Percentiles rank a stretch among this genome's conserved stretches.
phyloP scores from a whole-genome alignment of 2,329 filamentous ascomycete genomes.

The Fusarium pseudocircinatum region DNA sequence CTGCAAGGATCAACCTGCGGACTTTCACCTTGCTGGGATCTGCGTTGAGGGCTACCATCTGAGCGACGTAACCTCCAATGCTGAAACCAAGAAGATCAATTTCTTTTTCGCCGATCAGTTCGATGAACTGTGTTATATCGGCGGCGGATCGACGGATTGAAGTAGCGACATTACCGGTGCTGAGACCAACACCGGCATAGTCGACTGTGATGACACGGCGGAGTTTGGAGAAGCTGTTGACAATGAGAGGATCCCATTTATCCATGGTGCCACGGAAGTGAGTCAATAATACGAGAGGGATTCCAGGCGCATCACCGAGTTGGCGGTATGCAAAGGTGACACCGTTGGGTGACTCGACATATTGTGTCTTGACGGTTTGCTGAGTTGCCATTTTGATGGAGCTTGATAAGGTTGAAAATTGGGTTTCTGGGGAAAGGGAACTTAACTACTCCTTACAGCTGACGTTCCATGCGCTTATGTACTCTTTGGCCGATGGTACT shows the following conservation, averaged over 20 bases:
- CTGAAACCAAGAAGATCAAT: neutral
- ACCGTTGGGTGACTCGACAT: neutral
- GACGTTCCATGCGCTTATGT: rapidly evolving
- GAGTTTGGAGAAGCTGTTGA: neutral
- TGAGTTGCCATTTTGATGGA: neutral
- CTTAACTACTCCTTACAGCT: rapidly evolving
- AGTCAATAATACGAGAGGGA: neutral
- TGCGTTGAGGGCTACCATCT: neutral
- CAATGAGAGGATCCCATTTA: conserved; percentile 6
- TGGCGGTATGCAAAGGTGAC: conserved; percentile 1
- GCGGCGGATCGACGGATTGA: conserved; percentile 1
- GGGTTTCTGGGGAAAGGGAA: neutral
- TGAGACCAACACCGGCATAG: conserved; percentile 5
- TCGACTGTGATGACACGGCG: neutral
- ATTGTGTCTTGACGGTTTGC: conserved; percentile 4
- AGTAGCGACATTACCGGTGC: neutral
- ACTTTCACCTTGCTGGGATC: neutral
- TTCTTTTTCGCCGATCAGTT: neutral
- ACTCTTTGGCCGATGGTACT: rapidly evolving
- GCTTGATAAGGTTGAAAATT: neutral
- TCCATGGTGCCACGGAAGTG: conserved; percentile 7
- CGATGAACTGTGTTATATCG: neutral
- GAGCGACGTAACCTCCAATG: conserved; percentile 4
- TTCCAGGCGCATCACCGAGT: neutral
- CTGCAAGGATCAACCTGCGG: neutral